Percentiles rank a stretch among this genome's conserved stretches.
phyloP scores from a whole-genome alignment of 768 basidiomycete genomes.

The Clitopilus passeckerianus region DNA sequence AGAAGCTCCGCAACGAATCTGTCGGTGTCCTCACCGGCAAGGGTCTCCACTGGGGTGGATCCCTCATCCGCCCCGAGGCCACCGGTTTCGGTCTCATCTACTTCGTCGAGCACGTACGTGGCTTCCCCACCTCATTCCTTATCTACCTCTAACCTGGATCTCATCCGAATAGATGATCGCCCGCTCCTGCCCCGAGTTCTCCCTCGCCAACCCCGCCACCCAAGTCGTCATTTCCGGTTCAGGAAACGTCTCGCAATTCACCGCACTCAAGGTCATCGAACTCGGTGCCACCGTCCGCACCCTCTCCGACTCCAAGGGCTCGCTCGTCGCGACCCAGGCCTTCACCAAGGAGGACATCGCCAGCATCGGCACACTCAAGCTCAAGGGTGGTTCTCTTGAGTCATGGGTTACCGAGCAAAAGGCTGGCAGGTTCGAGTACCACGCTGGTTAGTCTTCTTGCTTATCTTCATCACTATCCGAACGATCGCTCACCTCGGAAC shows the following conservation, averaged over 20 bases:
- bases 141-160: neutral
- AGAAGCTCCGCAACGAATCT: constrained; percentile 68
- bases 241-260: constrained; percentile 74
- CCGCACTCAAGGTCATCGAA: constrained; percentile 73
- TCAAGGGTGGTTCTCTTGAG: constrained; percentile 45
- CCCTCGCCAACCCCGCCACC: constrained; percentile 38
- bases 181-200: constrained; percentile 51
- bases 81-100: constrained; percentile 74
- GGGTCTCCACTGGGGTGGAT: constrained; percentile 66
- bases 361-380: constrained; percentile 47
- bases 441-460: constrained; percentile 29
- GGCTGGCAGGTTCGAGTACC: constrained; percentile 40
- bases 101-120: constrained; percentile 67
- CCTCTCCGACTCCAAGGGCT: constrained; percentile 72
- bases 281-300: constrained; percentile 69
- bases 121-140: neutral
- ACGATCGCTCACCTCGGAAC: constrained; percentile 10
- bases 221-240: constrained; percentile 58
- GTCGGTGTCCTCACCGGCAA: constrained; percentile 69
- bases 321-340: constrained; percentile 53
- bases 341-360: constrained; percentile 54
- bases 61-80: constrained; percentile 70
- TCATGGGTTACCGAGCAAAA: constrained; percentile 21
- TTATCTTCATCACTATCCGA: neutral
- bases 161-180: constrained; percentile 44